These are phyloP conservation scores for Jacaranda copaia DNA, from an alignment of 257 asterid genomes.

Conservation along the genomic window DNA sequence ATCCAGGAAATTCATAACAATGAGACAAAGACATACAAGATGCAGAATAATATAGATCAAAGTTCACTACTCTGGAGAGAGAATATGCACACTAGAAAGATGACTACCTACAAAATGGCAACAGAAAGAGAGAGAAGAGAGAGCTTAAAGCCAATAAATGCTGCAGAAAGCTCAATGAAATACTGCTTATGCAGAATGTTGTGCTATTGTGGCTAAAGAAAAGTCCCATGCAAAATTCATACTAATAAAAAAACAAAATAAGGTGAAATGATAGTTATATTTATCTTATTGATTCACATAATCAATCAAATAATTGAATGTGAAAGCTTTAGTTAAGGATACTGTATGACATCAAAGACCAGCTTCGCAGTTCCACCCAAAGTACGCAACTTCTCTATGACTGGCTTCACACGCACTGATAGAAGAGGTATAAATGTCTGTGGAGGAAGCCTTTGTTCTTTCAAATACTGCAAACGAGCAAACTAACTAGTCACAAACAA, in stretches of 20 bases:
- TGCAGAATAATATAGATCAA: background rate
- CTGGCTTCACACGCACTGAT: conserved; percentile 94
- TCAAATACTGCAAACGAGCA: conserved; percentile 76
- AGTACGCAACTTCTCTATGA: conserved; percentile 83
- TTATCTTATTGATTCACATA: conserved; percentile 11
- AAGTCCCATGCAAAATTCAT: background rate
- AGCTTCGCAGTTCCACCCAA: conserved; percentile 96
- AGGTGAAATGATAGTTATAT: background rate
- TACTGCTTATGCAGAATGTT: conserved; percentile 13
- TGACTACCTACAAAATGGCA: background rate
- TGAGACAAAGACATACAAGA: background rate
- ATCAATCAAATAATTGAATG: conserved; percentile 24
- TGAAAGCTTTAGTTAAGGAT: conserved; percentile 60
- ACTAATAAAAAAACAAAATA: background rate
- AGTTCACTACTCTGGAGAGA: conserved; percentile 7
- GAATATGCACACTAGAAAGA: background rate
- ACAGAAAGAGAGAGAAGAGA: no score
- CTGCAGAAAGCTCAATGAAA: conserved; percentile 5
- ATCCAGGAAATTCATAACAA: background rate
- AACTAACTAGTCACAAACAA: conserved; percentile 35
- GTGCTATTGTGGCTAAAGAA: conserved; percentile 17
- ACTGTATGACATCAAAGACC: conserved; percentile 90
- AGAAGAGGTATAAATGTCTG: conserved; percentile 96
- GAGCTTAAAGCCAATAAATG: background rate
- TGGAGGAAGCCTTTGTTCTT: conserved; percentile 99